Base-by-base conservation (phyloP, 768 basidiomycete genomes). In the Rhizopogon salebrosus region DNA sequence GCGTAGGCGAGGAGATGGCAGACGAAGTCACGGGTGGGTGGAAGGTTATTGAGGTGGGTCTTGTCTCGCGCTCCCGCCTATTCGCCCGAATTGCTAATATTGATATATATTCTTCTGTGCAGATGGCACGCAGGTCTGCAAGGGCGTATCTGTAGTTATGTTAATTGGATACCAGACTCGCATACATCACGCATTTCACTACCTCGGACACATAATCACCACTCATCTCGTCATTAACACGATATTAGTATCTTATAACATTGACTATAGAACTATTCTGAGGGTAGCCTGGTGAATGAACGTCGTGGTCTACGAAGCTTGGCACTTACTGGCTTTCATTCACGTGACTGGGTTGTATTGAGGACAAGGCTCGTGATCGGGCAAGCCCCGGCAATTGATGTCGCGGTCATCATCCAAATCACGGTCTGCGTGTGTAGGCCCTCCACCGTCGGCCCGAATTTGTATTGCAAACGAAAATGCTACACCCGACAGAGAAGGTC, bases 1-100 rank as follows among this genome's bases (percentile, higher is more conserved):
- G 95, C 24, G 72, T 92, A 27, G 86, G 91, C 64, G 87, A 87
- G 61, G 92, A 98, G 64, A 73, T 98, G 56, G 84, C 84, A 26
- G 90, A 98, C 65, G 91, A 94, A 67, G 76, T 97, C 41, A 99
- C 97, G 0, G 94, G 92, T 39, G 97, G 97, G 11, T 99, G 97
- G 95, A 98, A 98, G 71, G 83, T 98, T 49, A 80, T 98, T 24
- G 95, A 98, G 85, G 93, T 94, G 64, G 48, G 81, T 72, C 31
- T 13, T 4, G 13, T 46, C 29, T n/a, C 22, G 31, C 31, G 10
- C 31, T 27, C 9, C 13, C 16, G n/a, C n/a, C n/a, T n/a, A n/a
- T 14, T 37, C 23, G 22, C 38, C 24, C 42, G 38, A 22, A 2
- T 31, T 6, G 22, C 31, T 51, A 14, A 18, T 31, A 36, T 13